Evolutionary conservation across 176 grass and related monocot genomes (phyloP), one percentile per base, ranked within the genome.

Genomic region (Hordeum marinum): DNA sequence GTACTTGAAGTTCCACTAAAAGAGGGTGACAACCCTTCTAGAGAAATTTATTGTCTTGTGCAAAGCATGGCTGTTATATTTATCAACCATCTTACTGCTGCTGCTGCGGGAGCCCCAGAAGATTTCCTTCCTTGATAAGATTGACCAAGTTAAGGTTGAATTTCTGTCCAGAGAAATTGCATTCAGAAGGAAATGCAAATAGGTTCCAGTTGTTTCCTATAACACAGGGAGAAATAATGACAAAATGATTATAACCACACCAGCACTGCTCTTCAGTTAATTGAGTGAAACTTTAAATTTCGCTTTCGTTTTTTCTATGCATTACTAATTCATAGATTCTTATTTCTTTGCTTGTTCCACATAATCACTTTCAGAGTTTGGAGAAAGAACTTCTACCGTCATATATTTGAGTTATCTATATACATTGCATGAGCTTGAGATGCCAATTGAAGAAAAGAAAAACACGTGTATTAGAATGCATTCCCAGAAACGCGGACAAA

Each of bases 151-250:
- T 80, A 35, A 98, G 95, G 72, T 83, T 88, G 85, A 95, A 92
- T 68, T 93, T 98, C 7, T 89, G 85, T 45, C 96, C 96, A 60
- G 96, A 95, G 77, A 98, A 98, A 85, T 98, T 98, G 80, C 96
- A 98, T 68, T 98, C 96, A 11, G 96, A 98, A 74, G 96, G 96
- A 71, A 98, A 94, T 76, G 96, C 96, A 95, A 98, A 98, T 18
- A 98, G 74, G 78, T 95, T 95, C 75, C 84, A 87, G 48, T 71
- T 76, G 61, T 80, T 89, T 77, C 72, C 96, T 98, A 68, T 18
- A 84, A n/a, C 75, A 88, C 11, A 85, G 15, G n/a, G 32, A 35
- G n/a, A n/a, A 71, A 64, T 78, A 13, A 84, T 9, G 27, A 6
- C 39, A 50, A 69, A 57, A 57, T 21, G 54, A 78, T 63, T 78